These are phyloP conservation scores for Akanthomyces dipterigenus DNA, from an alignment of 2,329 filamentous ascomycete species.

Conservation along the genomic window DNA sequence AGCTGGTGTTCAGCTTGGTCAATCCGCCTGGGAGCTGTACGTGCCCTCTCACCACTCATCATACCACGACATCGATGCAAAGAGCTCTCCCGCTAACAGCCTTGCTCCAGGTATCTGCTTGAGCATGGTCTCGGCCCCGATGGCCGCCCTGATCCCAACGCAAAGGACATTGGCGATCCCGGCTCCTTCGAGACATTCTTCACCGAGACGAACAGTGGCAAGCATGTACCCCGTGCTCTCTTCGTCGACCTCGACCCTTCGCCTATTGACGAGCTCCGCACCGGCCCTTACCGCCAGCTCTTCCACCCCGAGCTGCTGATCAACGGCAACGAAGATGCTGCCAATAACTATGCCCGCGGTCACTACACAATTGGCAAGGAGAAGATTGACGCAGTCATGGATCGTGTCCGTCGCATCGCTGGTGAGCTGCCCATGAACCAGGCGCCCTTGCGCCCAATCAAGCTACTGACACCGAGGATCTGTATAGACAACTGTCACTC, in stretches of 20 bases:
- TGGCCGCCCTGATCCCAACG: slow-evolving; percentile 56
- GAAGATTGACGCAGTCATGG: slow-evolving; percentile 64
- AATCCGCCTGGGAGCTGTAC: slow-evolving; percentile 71
- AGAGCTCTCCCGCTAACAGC: not conserved
- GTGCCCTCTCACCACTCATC: slow-evolving; percentile 25
- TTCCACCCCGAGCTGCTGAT: slow-evolving; percentile 68
- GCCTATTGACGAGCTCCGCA: slow-evolving; percentile 68
- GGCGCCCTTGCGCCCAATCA: not conserved
- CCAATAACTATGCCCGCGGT: slow-evolving; percentile 71
- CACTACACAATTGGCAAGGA: slow-evolving; percentile 74
- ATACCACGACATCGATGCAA: slow-evolving; percentile 6
- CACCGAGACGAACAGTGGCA: slow-evolving; percentile 63
- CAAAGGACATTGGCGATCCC: slow-evolving; percentile 51
- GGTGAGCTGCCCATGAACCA: slow-evolving; percentile 38
- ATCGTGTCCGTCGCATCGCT: slow-evolving; percentile 62
- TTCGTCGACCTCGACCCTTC: slow-evolving; percentile 69
- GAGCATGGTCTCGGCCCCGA: slow-evolving; percentile 64
- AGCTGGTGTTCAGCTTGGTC: slow-evolving; percentile 67
- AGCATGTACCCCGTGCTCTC: slow-evolving; percentile 66
- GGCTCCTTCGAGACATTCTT: slow-evolving; percentile 69
- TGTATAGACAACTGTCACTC: slow-evolving; percentile 61
- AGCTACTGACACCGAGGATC: slow-evolving; percentile 5
- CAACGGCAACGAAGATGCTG: slow-evolving; percentile 69
- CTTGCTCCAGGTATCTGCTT: slow-evolving; percentile 56
- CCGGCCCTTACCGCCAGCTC: slow-evolving; percentile 58